Base-by-base conservation (phyloP, 805 yeast genomes). In the Cyberlindnera maclurae region DNA sequence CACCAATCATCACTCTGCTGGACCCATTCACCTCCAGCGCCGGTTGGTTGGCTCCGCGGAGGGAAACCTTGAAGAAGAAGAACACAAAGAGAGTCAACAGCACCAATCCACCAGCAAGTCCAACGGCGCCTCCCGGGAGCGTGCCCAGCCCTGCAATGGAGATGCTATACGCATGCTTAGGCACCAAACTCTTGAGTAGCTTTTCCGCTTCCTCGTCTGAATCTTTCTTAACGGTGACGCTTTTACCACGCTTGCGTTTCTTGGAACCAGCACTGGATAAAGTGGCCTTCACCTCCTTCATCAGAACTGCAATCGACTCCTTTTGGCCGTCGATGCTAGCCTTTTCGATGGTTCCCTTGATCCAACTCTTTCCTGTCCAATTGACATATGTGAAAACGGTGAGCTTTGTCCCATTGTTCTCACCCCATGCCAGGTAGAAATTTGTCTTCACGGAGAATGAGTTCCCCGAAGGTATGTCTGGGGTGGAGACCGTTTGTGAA, bases 401-500 rank as follows among this genome's bases (percentile, higher is more conserved):
- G 15, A 84, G 38, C 17, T 59, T 63, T 1, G 90, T 79, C 3
- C 59, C 36, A 52, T 79, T 78, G 10, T 65, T 66, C 1, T 70
- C 77, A 12, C 60, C 65, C 94, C 95, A 84, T n/a, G 73, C 68
- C 6, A 82, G 50, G 52, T 67, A 75, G 16, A 77, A 66, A 29
- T 71, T 68, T 2, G 89, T 78, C 32, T 70, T 65, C 2, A 82
- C 83, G 29, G 71, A 67, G 50, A 84, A 84, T 1, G 79, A 69
- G 44, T 68, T 70, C 10, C 95, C 95, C 51, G 89, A 82, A 1
- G 99, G 98, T 8, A 93, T 97, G 57, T 88, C 94, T 0, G 98
- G 99, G 0, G 97, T 87, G 22, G 62, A 62, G 0, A 90, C 76
- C 2, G 72, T 63, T 33, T 80, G 76, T 3, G 75, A 59, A 1